Conservation (phyloP, 176 grass and related monocot species). For the maize (Zea mays) region Zm-B73-REFERENCE-NAM-5.0 NC_050099.1:177902501-177903000, state of each 20-base stretch:
- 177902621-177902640: background rate
- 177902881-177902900: conserved; percentile 30
- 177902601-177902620: background rate
- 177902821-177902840: conserved; percentile 10
- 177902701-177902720: too few species aligned
- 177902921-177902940: conserved; percentile 10
- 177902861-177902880: conserved; percentile 33
- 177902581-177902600: background rate
- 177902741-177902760: background rate
- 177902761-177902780: background rate
- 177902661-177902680: too few species aligned
- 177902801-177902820: too few species aligned
- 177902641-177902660: background rate
- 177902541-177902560: background rate
- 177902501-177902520: conserved; percentile 52
- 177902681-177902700: too few species aligned
- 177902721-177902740: background rate
- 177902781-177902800: conserved; percentile 45
- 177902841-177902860: conserved; percentile 44
- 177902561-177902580: too few species aligned
- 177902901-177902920: background rate
- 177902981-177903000: conserved; percentile 25
- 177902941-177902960: background rate
- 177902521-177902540: background rate
- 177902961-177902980: conserved; percentile 30